phyloP scores from a whole-genome alignment of 78 protist genomes.

The Dictyostelium discoideum region DNA sequence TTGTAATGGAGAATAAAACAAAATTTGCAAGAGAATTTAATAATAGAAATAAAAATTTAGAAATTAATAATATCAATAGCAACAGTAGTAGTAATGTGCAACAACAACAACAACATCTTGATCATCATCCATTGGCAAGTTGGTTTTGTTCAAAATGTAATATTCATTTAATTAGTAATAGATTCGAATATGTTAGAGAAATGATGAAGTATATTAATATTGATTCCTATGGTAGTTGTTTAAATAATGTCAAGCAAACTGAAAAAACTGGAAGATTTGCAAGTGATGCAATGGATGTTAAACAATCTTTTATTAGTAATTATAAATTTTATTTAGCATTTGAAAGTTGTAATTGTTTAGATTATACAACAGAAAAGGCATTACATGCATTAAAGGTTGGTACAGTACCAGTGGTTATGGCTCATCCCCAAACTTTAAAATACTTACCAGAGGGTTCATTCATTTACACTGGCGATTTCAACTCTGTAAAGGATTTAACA shows the following conservation, averaged over 20 bases:
- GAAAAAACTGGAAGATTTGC: neutral
- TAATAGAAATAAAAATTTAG: neutral
- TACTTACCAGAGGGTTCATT: constrained; percentile 35
- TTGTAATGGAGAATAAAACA: constrained; percentile 9
- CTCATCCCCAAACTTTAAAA: neutral
- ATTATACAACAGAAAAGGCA: constrained; percentile 34
- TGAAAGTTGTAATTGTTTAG: constrained; percentile 36
- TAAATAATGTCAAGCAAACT: neutral
- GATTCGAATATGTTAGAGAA: constrained; percentile 6
- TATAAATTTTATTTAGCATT: constrained; percentile 52
- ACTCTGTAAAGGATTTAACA: neutral
- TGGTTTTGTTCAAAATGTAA: constrained; percentile 19
- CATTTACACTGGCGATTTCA: constrained; percentile 21
- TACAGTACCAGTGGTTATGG: constrained; percentile 31
- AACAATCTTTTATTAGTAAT: neutral
- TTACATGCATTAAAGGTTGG: constrained; percentile 6
- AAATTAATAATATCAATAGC: neutral
- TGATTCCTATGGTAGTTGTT: constrained; percentile 47
- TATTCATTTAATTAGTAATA: neutral
- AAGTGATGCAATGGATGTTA: neutral
- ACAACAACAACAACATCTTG: neutral
- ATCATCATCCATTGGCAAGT: neutral
- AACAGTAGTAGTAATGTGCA: neutral
- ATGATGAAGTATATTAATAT: constrained; percentile 38
- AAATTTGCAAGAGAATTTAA: neutral